phyloP scores from a whole-genome alignment of 2,329 filamentous ascomycete species.

The Alternaria arbusti region DNA sequence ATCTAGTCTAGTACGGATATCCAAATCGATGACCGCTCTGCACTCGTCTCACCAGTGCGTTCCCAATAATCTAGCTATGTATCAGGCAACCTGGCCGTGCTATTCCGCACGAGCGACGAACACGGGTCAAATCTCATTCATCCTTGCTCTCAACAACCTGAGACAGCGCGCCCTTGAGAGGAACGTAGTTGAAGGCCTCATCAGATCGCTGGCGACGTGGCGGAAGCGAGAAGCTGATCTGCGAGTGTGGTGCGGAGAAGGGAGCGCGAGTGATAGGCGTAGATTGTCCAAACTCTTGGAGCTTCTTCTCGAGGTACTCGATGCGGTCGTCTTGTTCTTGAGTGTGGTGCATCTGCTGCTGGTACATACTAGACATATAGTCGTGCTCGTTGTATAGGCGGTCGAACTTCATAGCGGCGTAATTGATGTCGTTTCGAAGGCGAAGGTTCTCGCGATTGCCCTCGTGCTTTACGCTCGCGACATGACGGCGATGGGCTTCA shows the following conservation, averaged over 20 bases:
- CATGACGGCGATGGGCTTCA: slow-evolving; percentile 13
- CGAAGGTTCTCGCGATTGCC: slow-evolving; percentile 5
- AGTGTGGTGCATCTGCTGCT: slow-evolving; percentile 18
- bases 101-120: not conserved
- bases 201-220: slow-evolving; percentile 10
- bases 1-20: not conserved
- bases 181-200: not conserved
- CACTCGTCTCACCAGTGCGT: not conserved
- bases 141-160: slow-evolving; percentile 10
- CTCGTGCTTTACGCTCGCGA: slow-evolving; percentile 9
- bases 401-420: slow-evolving; percentile 10
- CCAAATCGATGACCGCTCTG: too few relatives aligned
- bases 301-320: slow-evolving; percentile 34
- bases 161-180: not conserved
- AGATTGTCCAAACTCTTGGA: slow-evolving; percentile 25
- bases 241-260: slow-evolving; percentile 20
- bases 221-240: slow-evolving; percentile 14
- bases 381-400: slow-evolving; percentile 19
- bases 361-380: slow-evolving; percentile 17
- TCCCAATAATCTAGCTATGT: not conserved
- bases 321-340: slow-evolving; percentile 39
- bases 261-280: slow-evolving; percentile 1
- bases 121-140: not conserved
- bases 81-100: not conserved
- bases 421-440: slow-evolving; percentile 5